phyloP scores from a whole-genome alignment of 768 basidiomycete species.

The Pulveroboletus sp. region DNA sequence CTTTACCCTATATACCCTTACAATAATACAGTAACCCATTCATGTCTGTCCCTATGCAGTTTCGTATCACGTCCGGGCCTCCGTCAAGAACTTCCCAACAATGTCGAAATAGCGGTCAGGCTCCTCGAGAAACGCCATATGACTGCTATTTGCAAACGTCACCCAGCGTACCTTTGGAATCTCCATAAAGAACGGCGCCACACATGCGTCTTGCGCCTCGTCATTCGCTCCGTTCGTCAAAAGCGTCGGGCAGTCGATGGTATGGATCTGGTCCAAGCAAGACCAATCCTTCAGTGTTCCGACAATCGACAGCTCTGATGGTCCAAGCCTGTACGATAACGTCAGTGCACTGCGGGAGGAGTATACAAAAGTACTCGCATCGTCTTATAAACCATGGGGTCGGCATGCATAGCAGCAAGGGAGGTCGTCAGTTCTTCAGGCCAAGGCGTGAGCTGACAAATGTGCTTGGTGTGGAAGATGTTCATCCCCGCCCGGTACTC shows the following conservation, averaged over 20 bases:
- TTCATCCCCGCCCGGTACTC: slow-evolving; percentile 33
- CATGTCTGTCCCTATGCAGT: background rate
- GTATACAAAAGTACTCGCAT: background rate
- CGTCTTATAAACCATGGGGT: slow-evolving; percentile 32
- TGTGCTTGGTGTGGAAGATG: slow-evolving; percentile 31
- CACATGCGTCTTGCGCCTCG: slow-evolving; percentile 33
- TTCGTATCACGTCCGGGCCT: background rate
- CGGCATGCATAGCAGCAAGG: slow-evolving; percentile 23
- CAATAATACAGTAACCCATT: background rate
- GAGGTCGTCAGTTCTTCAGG: slow-evolving; percentile 28
- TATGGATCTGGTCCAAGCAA: slow-evolving; percentile 40
- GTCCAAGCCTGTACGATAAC: slow-evolving; percentile 5
- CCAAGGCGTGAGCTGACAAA: slow-evolving; percentile 31
- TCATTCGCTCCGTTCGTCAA: slow-evolving; percentile 37
- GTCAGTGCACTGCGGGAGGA: background rate
- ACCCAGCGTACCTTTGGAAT: slow-evolving; percentile 35
- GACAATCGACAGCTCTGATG: slow-evolving; percentile 36
- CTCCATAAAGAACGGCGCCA: slow-evolving; percentile 31
- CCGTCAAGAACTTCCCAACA: slow-evolving; percentile 13
- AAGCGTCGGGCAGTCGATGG: slow-evolving; percentile 37
- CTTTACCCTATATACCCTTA: background rate
- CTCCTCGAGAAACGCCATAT: slow-evolving; percentile 15
- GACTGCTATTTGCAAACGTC: slow-evolving; percentile 24
- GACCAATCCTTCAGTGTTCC: slow-evolving; percentile 45
- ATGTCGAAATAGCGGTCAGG: slow-evolving; percentile 18